A percentile compares a stretch with the other conserved stretches of the same genome.
phyloP scores from a whole-genome alignment of 352 stramenopile genomes.

The Pythium aristosporum region DNA sequence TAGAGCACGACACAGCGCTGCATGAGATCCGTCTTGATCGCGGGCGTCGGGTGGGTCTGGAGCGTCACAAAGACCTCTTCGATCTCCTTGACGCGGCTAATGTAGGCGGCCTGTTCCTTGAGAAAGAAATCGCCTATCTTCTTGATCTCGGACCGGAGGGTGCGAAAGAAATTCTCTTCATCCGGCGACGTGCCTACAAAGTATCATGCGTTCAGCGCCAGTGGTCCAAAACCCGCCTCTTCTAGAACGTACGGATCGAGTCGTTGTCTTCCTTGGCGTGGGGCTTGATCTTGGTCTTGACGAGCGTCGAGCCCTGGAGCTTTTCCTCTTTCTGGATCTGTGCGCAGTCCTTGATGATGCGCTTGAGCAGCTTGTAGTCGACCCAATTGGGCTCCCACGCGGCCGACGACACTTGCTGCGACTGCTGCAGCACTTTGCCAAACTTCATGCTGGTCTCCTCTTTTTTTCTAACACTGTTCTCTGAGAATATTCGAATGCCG shows the following conservation, averaged over 20 bases:
- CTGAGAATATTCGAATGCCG: constrained; percentile 13
- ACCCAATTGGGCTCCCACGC: constrained; percentile 80
- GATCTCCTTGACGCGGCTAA: constrained; percentile 58
- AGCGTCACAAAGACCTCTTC: constrained; percentile 64
- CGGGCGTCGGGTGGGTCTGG: constrained; percentile 50
- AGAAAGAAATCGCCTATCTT: constrained; percentile 87
- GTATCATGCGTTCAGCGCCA: neutral
- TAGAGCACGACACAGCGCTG: constrained; percentile 80
- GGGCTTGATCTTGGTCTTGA: constrained; percentile 80
- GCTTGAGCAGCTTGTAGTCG: constrained; percentile 89
- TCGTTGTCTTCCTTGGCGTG: constrained; percentile 83
- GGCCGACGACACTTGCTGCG: constrained; percentile 77
- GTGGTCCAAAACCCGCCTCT: no score
- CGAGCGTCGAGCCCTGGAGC: constrained; percentile 66
- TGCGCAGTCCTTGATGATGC: constrained; percentile 89
- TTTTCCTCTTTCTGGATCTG: constrained; percentile 88
- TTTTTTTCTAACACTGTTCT: neutral
- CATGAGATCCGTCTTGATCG: constrained; percentile 79
- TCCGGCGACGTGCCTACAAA: constrained; percentile 73
- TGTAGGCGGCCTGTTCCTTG: constrained; percentile 76
- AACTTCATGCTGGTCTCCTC: constrained; percentile 68
- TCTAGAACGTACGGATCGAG: constrained; percentile 68
- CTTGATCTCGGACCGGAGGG: constrained; percentile 79
- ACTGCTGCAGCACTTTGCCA: constrained; percentile 86
- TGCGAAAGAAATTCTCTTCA: constrained; percentile 89